These are phyloP conservation scores for Talaromyces sp. DNA, from an alignment of 2,329 filamentous ascomycete genomes.

Conservation along the genomic window DNA sequence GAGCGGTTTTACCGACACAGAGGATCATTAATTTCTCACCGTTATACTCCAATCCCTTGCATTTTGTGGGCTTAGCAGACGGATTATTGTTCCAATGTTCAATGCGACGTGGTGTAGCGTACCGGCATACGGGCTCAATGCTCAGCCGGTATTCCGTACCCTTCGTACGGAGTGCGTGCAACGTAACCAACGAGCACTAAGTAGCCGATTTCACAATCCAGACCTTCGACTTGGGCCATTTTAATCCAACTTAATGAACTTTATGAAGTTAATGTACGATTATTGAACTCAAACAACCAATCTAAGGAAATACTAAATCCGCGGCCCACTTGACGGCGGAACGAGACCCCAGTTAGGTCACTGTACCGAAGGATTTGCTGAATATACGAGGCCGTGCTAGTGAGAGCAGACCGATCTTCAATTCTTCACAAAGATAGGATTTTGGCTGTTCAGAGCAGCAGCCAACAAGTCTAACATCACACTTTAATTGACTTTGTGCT, in stretches of 20 bases:
- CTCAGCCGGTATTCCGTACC: background rate
- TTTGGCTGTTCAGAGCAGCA: background rate
- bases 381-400: background rate
- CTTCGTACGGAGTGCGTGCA: background rate
- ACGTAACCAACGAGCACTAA: background rate
- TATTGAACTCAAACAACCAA: constrained; percentile 1
- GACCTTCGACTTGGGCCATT: background rate
- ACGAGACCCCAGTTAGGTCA: background rate
- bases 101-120: background rate
- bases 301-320: background rate
- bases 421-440: background rate
- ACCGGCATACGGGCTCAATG: background rate
- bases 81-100: background rate
- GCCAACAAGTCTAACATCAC: background rate
- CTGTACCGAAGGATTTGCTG: background rate
- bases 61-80: background rate
- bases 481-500: background rate
- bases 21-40: background rate
- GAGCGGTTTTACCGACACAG: background rate
- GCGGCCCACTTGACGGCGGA: constrained; percentile 2
- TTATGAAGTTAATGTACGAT: constrained; percentile 5
- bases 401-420: background rate
- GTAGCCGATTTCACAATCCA: background rate
- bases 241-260: background rate
- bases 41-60: background rate